These are phyloP conservation scores for Boehmeria nivea DNA, from an alignment of 306 rosid genomes.

Conservation along the genomic window DNA sequence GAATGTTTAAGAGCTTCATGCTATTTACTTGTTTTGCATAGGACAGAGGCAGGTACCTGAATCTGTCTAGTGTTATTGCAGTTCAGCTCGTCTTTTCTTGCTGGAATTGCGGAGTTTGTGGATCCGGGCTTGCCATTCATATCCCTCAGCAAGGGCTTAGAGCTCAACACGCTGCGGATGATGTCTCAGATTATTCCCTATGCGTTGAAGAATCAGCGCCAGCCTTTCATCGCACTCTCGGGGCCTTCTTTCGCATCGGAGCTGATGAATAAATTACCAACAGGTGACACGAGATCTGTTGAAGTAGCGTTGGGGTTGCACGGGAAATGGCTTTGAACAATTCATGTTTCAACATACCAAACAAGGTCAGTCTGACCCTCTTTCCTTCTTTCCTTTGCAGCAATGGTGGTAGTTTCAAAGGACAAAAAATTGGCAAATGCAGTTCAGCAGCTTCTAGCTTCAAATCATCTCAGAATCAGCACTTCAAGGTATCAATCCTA, in stretches of 20 bases:
- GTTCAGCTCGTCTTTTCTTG: slow-evolving; percentile 81
- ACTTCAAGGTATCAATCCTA: slow-evolving; percentile 69
- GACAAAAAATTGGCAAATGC: slow-evolving; percentile 78
- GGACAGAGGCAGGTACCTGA: slow-evolving; percentile 13
- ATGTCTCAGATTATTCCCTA: slow-evolving; percentile 94
- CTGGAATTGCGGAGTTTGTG: slow-evolving; percentile 69
- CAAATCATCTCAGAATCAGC: slow-evolving; percentile 80
- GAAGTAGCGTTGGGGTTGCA: neutral
- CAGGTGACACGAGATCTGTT: slow-evolving; percentile 44
- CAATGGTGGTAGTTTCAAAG: slow-evolving; percentile 90
- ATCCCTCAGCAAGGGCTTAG: slow-evolving; percentile 91
- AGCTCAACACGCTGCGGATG: slow-evolving; percentile 79
- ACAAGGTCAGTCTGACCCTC: slow-evolving; percentile 7
- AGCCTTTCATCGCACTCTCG: slow-evolving; percentile 86
- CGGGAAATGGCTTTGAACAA: neutral
- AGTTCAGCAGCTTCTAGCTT: slow-evolving; percentile 77
- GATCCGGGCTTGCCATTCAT: slow-evolving; percentile 84
- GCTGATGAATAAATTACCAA: slow-evolving; percentile 81
- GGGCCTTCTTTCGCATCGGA: slow-evolving; percentile 94
- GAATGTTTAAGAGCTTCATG: neutral
- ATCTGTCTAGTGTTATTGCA: slow-evolving; percentile 34
- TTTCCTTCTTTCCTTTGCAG: slow-evolving; percentile 39
- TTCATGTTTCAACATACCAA: neutral
- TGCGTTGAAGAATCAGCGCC: slow-evolving; percentile 74
- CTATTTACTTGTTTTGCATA: neutral